Evolutionary conservation across 257 asterid species (phyloP), one percentile per base, ranked within the genome.

Genomic region (Striga asiatica): DNA sequence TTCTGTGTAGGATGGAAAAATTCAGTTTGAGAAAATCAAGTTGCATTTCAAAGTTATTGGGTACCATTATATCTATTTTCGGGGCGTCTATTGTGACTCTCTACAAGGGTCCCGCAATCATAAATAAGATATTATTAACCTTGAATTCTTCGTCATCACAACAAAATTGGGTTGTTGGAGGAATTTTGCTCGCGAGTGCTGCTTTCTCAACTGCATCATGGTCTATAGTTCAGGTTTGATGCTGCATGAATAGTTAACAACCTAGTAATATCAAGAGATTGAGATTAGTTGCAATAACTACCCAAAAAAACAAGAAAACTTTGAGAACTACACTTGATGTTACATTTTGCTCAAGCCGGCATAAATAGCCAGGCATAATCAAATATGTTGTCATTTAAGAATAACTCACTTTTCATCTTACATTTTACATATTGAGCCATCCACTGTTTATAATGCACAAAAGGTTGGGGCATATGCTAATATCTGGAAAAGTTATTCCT

Each of bases 221-320:
- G 86, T 79, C 75, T 49, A 73, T 79, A 37, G 71, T 70, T 54
- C 80, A 79, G 81, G 85, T 69, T 22, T n/a, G n/a, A n/a, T n/a
- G n/a, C n/a, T n/a, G n/a, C n/a, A n/a, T n/a, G n/a, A n/a, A n/a
- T n/a, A n/a, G n/a, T n/a, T n/a, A n/a, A n/a, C n/a, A n/a, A n/a
- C n/a, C n/a, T n/a, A n/a, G n/a, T n/a, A n/a, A n/a, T n/a, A n/a
- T n/a, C n/a, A n/a, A n/a, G n/a, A n/a, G n/a, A n/a, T n/a, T n/a
- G n/a, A n/a, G n/a, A n/a, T n/a, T n/a, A n/a, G n/a, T n/a, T n/a
- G n/a, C n/a, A n/a, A n/a, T n/a, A n/a, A n/a, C n/a, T n/a, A n/a
- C n/a, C n/a, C n/a, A n/a, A n/a, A n/a, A n/a, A n/a, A n/a, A n/a
- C n/a, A n/a, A n/a, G n/a, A n/a, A n/a, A n/a, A n/a, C n/a, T n/a